phyloP scores from a whole-genome alignment of 2,329 filamentous ascomycete species.

The Venturia carpophila region DNA sequence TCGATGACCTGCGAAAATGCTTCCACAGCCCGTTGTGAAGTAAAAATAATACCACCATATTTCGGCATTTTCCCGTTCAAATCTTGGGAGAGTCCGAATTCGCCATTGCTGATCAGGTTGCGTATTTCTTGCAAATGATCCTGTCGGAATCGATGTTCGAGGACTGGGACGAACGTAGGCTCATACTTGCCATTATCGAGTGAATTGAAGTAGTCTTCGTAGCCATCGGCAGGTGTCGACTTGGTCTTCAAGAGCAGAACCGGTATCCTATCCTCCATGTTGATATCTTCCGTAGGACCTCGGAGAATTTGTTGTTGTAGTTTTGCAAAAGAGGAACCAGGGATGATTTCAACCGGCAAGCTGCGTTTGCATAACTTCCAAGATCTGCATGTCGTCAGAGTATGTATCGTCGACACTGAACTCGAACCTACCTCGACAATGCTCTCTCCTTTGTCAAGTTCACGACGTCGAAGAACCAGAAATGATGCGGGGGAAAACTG shows the following conservation, averaged over 20 bases:
- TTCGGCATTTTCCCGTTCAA: slow-evolving; percentile 26
- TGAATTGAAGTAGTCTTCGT: slow-evolving; percentile 58
- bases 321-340: neutral
- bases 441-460: neutral
- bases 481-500: neutral
- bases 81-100: slow-evolving; percentile 25
- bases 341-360: neutral
- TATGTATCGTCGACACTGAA: slow-evolving; percentile 24
- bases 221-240: slow-evolving; percentile 62
- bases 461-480: neutral
- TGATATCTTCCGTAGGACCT: slow-evolving; percentile 11
- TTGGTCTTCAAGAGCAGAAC: slow-evolving; percentile 71
- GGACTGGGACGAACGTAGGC: slow-evolving; percentile 66
- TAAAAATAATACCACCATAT: slow-evolving; percentile 77
- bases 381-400: slow-evolving; percentile 17
- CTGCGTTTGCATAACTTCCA: neutral
- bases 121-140: slow-evolving; percentile 49
- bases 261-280: slow-evolving; percentile 35
- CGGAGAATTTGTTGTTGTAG: slow-evolving; percentile 1
- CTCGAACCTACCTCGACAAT: slow-evolving; percentile 3
- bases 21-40: slow-evolving; percentile 75
- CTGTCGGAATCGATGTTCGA: slow-evolving; percentile 61
- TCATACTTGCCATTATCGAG: slow-evolving; percentile 44
- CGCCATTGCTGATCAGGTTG: slow-evolving; percentile 40
- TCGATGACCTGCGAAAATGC: slow-evolving; percentile 56